Base-by-base conservation (phyloP, 2,329 filamentous ascomycete species). In the Botrytis hyacinthi region DNA sequence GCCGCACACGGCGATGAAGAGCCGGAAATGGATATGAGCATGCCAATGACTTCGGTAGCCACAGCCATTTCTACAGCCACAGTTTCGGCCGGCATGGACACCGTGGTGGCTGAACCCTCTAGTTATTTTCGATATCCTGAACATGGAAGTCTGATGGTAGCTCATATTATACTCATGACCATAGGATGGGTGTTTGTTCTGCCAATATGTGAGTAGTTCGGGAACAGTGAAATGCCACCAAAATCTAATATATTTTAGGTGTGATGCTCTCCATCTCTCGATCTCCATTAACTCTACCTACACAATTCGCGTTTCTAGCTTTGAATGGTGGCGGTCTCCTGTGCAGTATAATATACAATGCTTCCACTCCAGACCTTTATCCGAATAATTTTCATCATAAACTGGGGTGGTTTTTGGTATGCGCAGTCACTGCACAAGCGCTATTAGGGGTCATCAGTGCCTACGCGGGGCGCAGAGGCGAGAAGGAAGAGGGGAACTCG, bases 361-460 rank as follows among this genome's bases (percentile, higher is more conserved):
- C 88, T 73, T 90, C 88, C 76, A 97, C 94, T 0, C 94, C 94
- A 1, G 93, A 97, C 80, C 84, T 98, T 61, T 98, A 97, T 81
- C 90, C 90, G 46, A 91, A 92, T 80, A 97, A 97, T 80, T 89
- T 92, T n/a, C 95, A 98, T 82, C 91, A 94, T 84, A 94, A 93
- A 81, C 87, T 95, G 65, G 94, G 94, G 72, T 98, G 95, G 95
- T 86, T 93, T 60, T 87, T 92, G 44, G 95, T 92, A 4, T 92
- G 89, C 85, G 85, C 95, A 6, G 86, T 92, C 18, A 86, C 86
- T 70, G 89, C 87, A 0, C 95, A 97, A 83, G 86, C 92, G 26
- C 78, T 92, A 57, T 84, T 97, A 70, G 78, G 78, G 29, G 57
- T 81, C 18, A 74, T 81, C n/a, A 75, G 71, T 57, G 70, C 76